phyloP scores from a whole-genome alignment of 2,329 filamentous ascomycete species.

The Waltergamsia citrina region DNA sequence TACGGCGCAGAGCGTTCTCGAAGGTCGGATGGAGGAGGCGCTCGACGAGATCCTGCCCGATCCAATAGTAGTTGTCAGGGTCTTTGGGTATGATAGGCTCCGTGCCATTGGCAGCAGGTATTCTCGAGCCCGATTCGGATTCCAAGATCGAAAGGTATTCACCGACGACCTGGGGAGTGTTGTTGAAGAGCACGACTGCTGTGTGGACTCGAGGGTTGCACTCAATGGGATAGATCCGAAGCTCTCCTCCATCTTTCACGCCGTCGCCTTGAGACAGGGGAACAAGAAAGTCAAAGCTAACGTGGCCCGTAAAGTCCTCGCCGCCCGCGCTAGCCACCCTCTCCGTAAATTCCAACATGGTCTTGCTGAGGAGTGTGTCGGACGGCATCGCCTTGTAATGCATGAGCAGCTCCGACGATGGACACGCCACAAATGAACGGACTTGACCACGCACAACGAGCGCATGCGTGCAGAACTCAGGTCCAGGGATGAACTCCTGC shows the following conservation, averaged over 20 bases:
- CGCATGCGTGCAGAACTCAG: constrained; percentile 64
- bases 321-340: constrained; percentile 42
- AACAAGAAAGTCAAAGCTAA: constrained; percentile 64
- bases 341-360: constrained; percentile 58
- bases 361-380: constrained; percentile 40
- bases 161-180: constrained; percentile 33
- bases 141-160: constrained; percentile 41
- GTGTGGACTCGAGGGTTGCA: constrained; percentile 64
- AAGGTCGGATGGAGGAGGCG: constrained; percentile 32
- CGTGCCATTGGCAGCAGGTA: constrained; percentile 8
- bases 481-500: constrained; percentile 53
- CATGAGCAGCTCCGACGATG: constrained; percentile 52
- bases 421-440: constrained; percentile 57
- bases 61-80: constrained; percentile 43
- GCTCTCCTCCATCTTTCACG: constrained; percentile 18
- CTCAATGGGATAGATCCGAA: constrained; percentile 50
- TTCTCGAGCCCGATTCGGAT: neutral
- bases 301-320: constrained; percentile 53
- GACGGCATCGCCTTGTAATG: constrained; percentile 52
- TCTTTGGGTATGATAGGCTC: constrained; percentile 9
- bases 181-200: constrained; percentile 50
- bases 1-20: constrained; percentile 23
- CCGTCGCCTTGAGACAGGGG: neutral
- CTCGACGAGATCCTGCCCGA: constrained; percentile 54
- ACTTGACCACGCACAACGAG: constrained; percentile 57